These are phyloP conservation scores for Fermentozyma sake DNA, from an alignment of 1,139 yeast genomes.

Conservation along the genomic window DNA sequence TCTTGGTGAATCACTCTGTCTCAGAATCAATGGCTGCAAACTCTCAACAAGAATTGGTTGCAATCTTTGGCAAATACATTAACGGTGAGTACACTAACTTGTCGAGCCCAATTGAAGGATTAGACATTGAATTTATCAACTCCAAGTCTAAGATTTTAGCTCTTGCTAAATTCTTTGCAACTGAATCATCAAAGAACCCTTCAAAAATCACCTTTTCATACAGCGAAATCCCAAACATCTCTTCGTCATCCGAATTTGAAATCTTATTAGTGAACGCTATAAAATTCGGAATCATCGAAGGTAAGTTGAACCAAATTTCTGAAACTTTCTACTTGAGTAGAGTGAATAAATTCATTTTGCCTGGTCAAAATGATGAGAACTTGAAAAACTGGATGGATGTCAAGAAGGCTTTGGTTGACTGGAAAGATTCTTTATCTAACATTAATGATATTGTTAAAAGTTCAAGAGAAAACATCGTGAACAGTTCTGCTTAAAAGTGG, in stretches of 20 bases:
- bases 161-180: slow-evolving; percentile 36
- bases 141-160: slow-evolving; percentile 40
- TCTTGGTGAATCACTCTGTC: slow-evolving; percentile 40
- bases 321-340: slow-evolving; percentile 41
- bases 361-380: slow-evolving; percentile 32
- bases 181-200: slow-evolving; percentile 15
- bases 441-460: slow-evolving; percentile 41
- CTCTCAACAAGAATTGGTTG: slow-evolving; percentile 18
- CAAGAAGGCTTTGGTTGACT: slow-evolving; percentile 31
- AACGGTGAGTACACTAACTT: slow-evolving; percentile 28
- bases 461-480: slow-evolving; percentile 43
- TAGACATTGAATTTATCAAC: slow-evolving; percentile 12
- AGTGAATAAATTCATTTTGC: slow-evolving; percentile 40
- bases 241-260: slow-evolving; percentile 37
- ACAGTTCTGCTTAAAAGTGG: slow-evolving; percentile 15
- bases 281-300: slow-evolving; percentile 43
- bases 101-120: slow-evolving; percentile 18
- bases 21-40: slow-evolving; percentile 23
- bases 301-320: slow-evolving; percentile 44
- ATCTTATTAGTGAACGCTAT: slow-evolving; percentile 41
- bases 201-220: slow-evolving; percentile 29
- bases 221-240: slow-evolving; percentile 33
- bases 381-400: slow-evolving; percentile 36
- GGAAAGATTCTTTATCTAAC: slow-evolving; percentile 40
- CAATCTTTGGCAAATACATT: slow-evolving; percentile 30